These are phyloP conservation scores for Dichotomopilus funicola DNA, from an alignment of 2,329 filamentous ascomycete species.

Conservation along the genomic window DNA sequence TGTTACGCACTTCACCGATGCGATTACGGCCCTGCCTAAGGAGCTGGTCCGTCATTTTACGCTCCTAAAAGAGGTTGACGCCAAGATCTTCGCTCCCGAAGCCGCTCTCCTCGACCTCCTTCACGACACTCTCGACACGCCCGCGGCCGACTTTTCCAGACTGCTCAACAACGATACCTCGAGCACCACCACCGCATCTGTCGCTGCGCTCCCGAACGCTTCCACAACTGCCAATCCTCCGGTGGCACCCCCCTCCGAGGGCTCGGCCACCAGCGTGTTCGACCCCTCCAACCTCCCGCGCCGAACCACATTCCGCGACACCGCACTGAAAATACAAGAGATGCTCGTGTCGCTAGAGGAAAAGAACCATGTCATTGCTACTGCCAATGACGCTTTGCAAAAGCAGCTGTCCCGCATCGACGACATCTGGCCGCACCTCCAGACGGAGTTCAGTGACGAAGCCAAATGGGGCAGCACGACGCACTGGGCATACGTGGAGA, in stretches of 20 bases:
- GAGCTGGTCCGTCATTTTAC: slow-evolving; percentile 96
- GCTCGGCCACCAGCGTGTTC: slow-evolving; percentile 41
- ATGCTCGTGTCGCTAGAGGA: slow-evolving; percentile 90
- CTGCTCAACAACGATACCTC: slow-evolving; percentile 35
- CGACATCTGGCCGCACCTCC: slow-evolving; percentile 78
- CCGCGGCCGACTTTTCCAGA: slow-evolving; percentile 39
- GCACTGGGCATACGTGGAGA: slow-evolving; percentile 94
- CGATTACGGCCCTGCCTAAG: slow-evolving; percentile 84
- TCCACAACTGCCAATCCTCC: slow-evolving; percentile 32
- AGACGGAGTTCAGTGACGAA: slow-evolving; percentile 87
- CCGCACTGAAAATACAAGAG: slow-evolving; percentile 71
- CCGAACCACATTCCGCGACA: slow-evolving; percentile 69
- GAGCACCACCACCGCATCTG: slow-evolving; percentile 36
- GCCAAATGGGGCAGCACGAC: slow-evolving; percentile 84
- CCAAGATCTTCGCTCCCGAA: slow-evolving; percentile 86
- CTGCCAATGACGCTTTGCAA: slow-evolving; percentile 81
- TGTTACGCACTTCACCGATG: slow-evolving; percentile 76
- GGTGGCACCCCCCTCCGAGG: slow-evolving; percentile 35
- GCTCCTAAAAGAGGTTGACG: slow-evolving; percentile 93
- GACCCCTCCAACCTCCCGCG: slow-evolving; percentile 56
- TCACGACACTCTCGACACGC: slow-evolving; percentile 52
- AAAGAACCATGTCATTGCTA: slow-evolving; percentile 93
- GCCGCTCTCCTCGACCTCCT: slow-evolving; percentile 73
- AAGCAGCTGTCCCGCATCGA: slow-evolving; percentile 81
- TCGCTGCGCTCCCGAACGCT: slow-evolving; percentile 43